These are phyloP conservation scores for Candida krabiensis DNA, from an alignment of 805 yeast genomes.

Conservation along the genomic window DNA sequence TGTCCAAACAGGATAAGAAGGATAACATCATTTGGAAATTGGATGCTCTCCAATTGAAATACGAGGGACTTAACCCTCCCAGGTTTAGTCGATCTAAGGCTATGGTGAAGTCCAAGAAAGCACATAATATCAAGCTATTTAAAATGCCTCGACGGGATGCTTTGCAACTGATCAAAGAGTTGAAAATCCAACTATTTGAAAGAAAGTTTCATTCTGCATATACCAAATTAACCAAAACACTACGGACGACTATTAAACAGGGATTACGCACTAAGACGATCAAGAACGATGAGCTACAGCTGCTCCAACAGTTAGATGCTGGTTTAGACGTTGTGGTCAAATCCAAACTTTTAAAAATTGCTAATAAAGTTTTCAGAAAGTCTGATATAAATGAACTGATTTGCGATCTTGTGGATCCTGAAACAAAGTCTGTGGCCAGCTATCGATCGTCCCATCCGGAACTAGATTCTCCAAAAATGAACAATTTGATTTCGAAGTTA, in stretches of 20 bases:
- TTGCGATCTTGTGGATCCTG: slow-evolving; percentile 31
- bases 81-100: slow-evolving; percentile 51
- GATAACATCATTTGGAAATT: slow-evolving; percentile 51
- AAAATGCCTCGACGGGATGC: slow-evolving; percentile 42
- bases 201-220: slow-evolving; percentile 50
- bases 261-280: slow-evolving; percentile 14
- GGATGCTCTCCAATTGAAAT: slow-evolving; percentile 56
- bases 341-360: slow-evolving; percentile 21
- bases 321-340: slow-evolving; percentile 22
- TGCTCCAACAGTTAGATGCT: slow-evolving; percentile 12
- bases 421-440: slow-evolving; percentile 31
- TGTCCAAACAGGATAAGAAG: slow-evolving; percentile 30
- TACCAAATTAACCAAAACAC: slow-evolving; percentile 40
- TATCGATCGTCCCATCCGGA: slow-evolving; percentile 4
- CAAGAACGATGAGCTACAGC: slow-evolving; percentile 3
- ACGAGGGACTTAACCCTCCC: slow-evolving; percentile 42
- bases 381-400: slow-evolving; percentile 20
- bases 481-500: slow-evolving; percentile 47
- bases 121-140: slow-evolving; percentile 38
- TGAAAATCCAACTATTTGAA: slow-evolving; percentile 45
- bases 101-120: slow-evolving; percentile 43
- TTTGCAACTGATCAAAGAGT: slow-evolving; percentile 39
- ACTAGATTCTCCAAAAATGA: slow-evolving; percentile 43
- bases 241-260: slow-evolving; percentile 29
- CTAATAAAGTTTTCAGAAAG: slow-evolving; percentile 21